A percentile compares a stretch with the other conserved stretches of the same genome.
phyloP scores from a whole-genome alignment of 2,329 filamentous ascomycete species.

The Teratosphaeria epicoccoides region DNA sequence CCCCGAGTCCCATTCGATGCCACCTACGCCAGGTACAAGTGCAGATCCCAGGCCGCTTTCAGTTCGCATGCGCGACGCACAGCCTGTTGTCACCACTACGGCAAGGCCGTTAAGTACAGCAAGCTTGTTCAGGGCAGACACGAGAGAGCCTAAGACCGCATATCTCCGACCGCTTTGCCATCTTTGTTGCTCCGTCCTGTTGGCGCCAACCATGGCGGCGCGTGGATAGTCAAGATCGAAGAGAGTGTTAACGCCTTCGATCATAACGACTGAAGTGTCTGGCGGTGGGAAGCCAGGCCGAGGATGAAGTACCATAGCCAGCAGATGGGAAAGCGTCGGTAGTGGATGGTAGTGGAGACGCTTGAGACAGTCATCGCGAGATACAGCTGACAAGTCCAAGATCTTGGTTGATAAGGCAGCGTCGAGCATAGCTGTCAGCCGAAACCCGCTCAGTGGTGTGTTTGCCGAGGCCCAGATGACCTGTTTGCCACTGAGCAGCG shows the following conservation, averaged over 20 bases:
- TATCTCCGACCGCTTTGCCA: conserved; percentile 42
- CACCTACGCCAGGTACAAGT: conserved; percentile 64
- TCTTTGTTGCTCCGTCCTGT: conserved; percentile 34
- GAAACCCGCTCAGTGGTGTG: not conserved
- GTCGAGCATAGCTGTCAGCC: not conserved
- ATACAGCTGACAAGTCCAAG: not conserved
- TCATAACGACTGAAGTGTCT: conserved; percentile 57
- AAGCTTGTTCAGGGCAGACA: conserved; percentile 53
- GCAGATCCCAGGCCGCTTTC: conserved; percentile 45
- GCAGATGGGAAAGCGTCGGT: conserved; percentile 51
- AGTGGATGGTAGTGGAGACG: conserved; percentile 53
- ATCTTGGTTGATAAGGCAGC: not conserved
- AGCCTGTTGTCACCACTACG: conserved; percentile 67
- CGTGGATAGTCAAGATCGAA: conserved; percentile 69
- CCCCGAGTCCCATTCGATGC: conserved; percentile 68
- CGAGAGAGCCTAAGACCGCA: conserved; percentile 57
- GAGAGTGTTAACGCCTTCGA: conserved; percentile 68
- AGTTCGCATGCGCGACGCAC: conserved; percentile 66
- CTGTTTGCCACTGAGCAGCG: conserved; percentile 1
- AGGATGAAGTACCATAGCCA: conserved; percentile 64
- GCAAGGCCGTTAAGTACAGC: conserved; percentile 64
- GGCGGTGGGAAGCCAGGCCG: conserved; percentile 51
- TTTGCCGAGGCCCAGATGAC: conserved; percentile 5
- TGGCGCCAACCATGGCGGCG: conserved; percentile 21
- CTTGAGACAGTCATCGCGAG: conserved; percentile 1